Conservation (phyloP, 2,329 filamentous ascomycete species). For the Alternaria arborescens region DNA sequence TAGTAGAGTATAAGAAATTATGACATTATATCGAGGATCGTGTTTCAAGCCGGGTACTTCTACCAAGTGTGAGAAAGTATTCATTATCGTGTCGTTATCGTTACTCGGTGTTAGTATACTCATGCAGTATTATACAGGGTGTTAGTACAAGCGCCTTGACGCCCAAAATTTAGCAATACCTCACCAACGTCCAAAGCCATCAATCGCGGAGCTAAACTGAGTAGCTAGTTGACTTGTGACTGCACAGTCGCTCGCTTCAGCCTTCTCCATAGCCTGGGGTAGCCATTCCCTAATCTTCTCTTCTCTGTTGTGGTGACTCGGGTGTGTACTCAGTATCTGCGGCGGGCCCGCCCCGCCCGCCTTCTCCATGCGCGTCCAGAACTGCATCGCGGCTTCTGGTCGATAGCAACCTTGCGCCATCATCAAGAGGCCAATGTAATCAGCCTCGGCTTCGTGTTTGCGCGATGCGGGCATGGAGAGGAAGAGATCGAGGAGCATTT, state of each 20-base stretch:
- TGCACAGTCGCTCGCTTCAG: constrained; percentile 44
- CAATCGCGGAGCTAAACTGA: constrained; percentile 23
- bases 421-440: constrained; percentile 83
- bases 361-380: constrained; percentile 70
- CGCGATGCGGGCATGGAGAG: constrained; percentile 73
- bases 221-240: constrained; percentile 26
- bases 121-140: neutral
- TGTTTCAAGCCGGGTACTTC: neutral
- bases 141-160: neutral
- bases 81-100: neutral
- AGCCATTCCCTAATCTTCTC: constrained; percentile 70
- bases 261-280: constrained; percentile 52
- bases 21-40: neutral
- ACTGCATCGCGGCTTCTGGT: constrained; percentile 69
- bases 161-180: neutral
- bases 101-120: neutral
- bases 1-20: constrained; percentile 15
- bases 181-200: constrained; percentile 22
- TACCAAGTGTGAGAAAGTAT: neutral
- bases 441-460: constrained; percentile 78
- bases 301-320: constrained; percentile 72
- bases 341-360: constrained; percentile 63
- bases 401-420: constrained; percentile 84
- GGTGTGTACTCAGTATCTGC: constrained; percentile 80
- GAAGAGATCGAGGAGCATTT: constrained; percentile 66